Conservation (phyloP, 148 eudicot species). For the Polygonum aviculare region DNA sequence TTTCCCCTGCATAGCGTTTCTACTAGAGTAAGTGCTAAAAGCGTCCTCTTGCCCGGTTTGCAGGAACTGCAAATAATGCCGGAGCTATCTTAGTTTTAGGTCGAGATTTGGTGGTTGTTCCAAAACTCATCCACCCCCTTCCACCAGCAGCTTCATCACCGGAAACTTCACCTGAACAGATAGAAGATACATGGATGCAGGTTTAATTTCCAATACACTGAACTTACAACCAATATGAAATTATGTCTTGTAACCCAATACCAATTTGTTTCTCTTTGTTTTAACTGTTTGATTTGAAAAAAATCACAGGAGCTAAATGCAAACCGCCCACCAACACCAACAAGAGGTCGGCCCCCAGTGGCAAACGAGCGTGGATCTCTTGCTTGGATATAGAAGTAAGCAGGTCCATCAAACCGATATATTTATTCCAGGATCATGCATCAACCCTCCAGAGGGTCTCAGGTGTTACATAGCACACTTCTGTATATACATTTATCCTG, state of each 20-base stretch:
- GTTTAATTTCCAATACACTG: conserved; percentile 14
- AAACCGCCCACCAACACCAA: conserved; percentile 95
- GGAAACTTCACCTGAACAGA: conserved; percentile 79
- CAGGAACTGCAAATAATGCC: conserved; percentile 98
- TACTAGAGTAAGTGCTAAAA: background rate
- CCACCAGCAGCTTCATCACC: conserved; percentile 92
- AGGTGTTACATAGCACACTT: background rate
- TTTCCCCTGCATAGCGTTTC: background rate
- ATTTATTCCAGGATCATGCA: background rate
- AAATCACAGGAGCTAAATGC: conserved; percentile 80
- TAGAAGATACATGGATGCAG: conserved; percentile 99
- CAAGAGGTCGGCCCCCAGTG: conserved; percentile 92
- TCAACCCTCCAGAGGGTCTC: background rate
- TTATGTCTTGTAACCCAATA: background rate
- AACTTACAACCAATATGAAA: background rate
- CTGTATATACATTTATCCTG: conserved; percentile 2
- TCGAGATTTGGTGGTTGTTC: conserved; percentile 96
- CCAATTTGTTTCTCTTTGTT: background rate
- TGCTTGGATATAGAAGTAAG: conserved; percentile 74
- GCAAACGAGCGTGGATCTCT: conserved; percentile 84
- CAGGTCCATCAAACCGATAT: background rate
- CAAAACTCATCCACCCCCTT: conserved; percentile 94
- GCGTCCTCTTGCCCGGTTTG: conserved; percentile 8
- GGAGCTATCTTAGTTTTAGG: conserved; percentile 96
- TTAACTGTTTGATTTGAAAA: background rate